phyloP scores from a whole-genome alignment of 2,329 filamentous ascomycete genomes.

The Trichoderma breve region DNA sequence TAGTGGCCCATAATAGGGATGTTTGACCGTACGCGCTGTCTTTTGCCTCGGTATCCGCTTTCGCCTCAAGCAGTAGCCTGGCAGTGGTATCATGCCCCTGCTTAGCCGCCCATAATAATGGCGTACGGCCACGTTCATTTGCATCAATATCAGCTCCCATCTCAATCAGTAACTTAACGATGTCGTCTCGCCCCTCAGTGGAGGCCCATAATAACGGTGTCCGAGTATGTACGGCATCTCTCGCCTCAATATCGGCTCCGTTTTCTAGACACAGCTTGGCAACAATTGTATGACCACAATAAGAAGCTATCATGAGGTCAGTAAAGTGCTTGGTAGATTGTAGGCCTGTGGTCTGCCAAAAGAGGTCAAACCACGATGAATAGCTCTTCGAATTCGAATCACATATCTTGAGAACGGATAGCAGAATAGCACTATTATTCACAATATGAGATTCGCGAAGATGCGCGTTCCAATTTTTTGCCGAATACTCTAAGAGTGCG shows the following conservation, averaged over 20 bases:
- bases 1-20: not conserved
- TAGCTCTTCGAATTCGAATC: not conserved
- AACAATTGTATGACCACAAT: not conserved
- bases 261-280: not conserved
- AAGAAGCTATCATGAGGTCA: not conserved
- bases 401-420: not conserved
- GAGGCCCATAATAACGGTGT: not conserved
- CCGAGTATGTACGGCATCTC: not conserved
- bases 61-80: not conserved
- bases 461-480: not conserved
- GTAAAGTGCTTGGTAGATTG: not conserved
- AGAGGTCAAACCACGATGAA: not conserved
- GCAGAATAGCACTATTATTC: not conserved
- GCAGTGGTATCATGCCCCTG: not conserved
- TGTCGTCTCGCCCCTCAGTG: not conserved
- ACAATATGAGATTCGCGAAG: not conserved
- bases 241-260: fast-evolving
- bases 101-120: not conserved
- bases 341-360: not conserved
- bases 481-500: not conserved
- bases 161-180: not conserved
- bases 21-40: not conserved
- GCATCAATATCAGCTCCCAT: not conserved
- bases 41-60: not conserved
- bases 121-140: not conserved